Evolutionary conservation across 208 protist genomes (phyloP).

Genomic region (Acanthamoeba healyi): DNA sequence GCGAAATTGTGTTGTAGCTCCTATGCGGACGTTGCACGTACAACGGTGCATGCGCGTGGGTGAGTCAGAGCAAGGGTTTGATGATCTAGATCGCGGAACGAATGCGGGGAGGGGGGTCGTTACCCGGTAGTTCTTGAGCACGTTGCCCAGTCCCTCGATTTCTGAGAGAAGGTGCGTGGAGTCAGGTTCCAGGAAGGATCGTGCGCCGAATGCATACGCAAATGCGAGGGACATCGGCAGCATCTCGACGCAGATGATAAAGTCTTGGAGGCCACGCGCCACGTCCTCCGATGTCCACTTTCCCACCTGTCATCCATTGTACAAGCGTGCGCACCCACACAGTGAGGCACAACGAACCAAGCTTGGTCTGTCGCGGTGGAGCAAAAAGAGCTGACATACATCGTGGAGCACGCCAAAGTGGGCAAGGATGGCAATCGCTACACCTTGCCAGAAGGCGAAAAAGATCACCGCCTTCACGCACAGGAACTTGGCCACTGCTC

Average conservation of each 20-base stretch:
- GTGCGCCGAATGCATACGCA: conserved; percentile 89
- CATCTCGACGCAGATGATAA: conserved; percentile 93
- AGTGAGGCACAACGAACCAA: too few species aligned
- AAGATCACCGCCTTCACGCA: conserved; percentile 95
- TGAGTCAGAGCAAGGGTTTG: too few species aligned
- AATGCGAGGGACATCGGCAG: conserved; percentile 91
- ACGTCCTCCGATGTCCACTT: conserved; percentile 81
- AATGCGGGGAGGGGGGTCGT: too few species aligned
- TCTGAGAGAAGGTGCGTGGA: not conserved
- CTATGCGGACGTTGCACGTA: not conserved
- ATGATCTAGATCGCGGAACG: too few species aligned
- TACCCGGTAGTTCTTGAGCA: not conserved
- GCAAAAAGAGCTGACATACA: not conserved
- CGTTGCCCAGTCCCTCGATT: not conserved
- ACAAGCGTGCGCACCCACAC: not conserved
- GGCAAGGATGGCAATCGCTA: conserved; percentile 92
- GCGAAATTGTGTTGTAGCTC: not conserved
- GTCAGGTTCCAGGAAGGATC: not conserved
- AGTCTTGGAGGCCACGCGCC: conserved; percentile 89
- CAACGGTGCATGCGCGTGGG: too few species aligned
- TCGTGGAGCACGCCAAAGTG: conserved; percentile 80
- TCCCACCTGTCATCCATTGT: conserved; percentile 73
- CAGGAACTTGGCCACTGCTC: conserved; percentile 94
- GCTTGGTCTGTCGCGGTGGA: too few species aligned
- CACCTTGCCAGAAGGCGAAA: conserved; percentile 95